These are phyloP conservation scores for Saturnispora quitensis DNA, from an alignment of 805 yeast genomes.

Conservation along the genomic window DNA sequence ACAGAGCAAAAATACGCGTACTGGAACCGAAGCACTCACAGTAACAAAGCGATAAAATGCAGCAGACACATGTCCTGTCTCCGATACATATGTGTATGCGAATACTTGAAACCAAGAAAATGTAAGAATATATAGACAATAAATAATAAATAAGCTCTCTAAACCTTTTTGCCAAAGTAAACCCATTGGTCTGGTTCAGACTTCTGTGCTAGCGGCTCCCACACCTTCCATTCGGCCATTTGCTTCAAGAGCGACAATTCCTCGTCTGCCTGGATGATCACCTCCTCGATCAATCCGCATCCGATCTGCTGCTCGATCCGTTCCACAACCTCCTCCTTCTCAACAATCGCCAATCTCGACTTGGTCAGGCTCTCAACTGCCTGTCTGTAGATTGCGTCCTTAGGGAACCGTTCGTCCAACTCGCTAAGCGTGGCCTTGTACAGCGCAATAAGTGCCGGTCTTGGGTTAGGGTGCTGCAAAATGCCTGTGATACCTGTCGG, in stretches of 20 bases:
- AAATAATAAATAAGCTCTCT: constrained; percentile 21
- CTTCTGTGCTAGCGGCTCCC: constrained; percentile 77
- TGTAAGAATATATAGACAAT: not conserved
- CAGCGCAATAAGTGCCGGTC: constrained; percentile 64
- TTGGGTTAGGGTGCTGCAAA: constrained; percentile 72
- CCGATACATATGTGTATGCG: not conserved
- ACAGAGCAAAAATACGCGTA: too few species aligned
- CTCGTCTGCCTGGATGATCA: constrained; percentile 73
- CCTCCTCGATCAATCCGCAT: constrained; percentile 76
- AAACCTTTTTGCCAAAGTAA: constrained; percentile 60
- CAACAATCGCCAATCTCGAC: constrained; percentile 59
- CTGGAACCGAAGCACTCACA: too few species aligned
- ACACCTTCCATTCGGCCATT: constrained; percentile 58
- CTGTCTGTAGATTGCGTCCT: constrained; percentile 64
- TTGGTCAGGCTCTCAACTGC: constrained; percentile 65
- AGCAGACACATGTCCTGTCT: too few species aligned
- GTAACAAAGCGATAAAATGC: too few species aligned
- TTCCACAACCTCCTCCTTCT: constrained; percentile 49
- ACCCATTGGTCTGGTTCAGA: constrained; percentile 81
- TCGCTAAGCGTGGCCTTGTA: constrained; percentile 60
- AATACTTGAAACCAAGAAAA: not conserved
- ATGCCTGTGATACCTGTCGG: constrained; percentile 81
- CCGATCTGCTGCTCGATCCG: constrained; percentile 69
- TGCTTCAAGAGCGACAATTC: constrained; percentile 61
- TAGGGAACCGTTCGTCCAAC: constrained; percentile 55